phyloP scores from a whole-genome alignment of 305 asterid species.

The Fraxinus paxiana region DNA sequence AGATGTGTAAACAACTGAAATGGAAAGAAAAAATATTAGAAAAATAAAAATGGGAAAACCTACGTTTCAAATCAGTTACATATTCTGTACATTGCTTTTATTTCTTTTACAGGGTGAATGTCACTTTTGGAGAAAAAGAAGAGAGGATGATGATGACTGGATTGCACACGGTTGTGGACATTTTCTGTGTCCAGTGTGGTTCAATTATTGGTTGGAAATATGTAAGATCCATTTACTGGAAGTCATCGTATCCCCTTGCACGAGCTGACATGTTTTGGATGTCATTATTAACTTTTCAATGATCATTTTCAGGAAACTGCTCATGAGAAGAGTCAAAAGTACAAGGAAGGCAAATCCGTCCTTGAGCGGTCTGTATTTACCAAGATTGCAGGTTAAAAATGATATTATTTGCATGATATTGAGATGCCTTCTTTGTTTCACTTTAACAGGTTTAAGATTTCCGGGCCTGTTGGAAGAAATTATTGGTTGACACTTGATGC shows the following conservation, averaged over 20 bases:
- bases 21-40: neutral
- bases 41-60: neutral
- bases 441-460: slow-evolving; percentile 60
- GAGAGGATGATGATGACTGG: slow-evolving; percentile 92
- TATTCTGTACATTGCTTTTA: slow-evolving; percentile 1
- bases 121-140: slow-evolving; percentile 66
- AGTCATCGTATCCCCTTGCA: neutral
- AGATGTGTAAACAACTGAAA: neutral
- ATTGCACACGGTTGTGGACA: slow-evolving; percentile 70
- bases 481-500: slow-evolving; percentile 64
- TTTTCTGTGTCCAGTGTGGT: slow-evolving; percentile 86
- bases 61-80: neutral
- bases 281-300: neutral
- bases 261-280: neutral
- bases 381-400: neutral
- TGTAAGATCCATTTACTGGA: slow-evolving; percentile 37
- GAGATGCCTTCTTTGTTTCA: neutral
- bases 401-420: neutral
- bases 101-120: slow-evolving; percentile 60
- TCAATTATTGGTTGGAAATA: slow-evolving; percentile 93
- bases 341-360: slow-evolving; percentile 95
- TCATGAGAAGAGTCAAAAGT: slow-evolving; percentile 78
- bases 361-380: slow-evolving; percentile 67
- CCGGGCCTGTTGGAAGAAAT: slow-evolving; percentile 69
- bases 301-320: slow-evolving; percentile 68